Percentiles rank a stretch among this genome's conserved stretches.
phyloP scores from a whole-genome alignment of 2,329 filamentous ascomycete genomes.

The Eutypa lata region DNA sequence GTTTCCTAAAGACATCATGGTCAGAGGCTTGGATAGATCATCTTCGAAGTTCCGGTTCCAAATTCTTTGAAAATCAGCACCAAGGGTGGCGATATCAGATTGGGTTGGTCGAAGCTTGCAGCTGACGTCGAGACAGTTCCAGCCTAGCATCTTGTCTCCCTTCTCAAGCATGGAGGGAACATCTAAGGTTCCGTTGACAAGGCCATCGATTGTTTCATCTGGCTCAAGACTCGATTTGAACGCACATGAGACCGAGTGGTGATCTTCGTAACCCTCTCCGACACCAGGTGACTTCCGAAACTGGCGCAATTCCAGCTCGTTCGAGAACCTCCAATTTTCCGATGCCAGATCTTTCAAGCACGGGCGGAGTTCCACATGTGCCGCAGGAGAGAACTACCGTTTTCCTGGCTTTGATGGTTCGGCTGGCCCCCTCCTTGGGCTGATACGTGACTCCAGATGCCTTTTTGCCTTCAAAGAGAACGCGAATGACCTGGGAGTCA shows the following conservation, averaged over 20 bases:
- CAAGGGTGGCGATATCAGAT: too few species aligned
- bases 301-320: neutral
- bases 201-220: neutral
- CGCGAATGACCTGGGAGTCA: neutral
- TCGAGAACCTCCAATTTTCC: neutral
- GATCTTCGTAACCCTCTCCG: neutral
- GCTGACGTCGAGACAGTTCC: too few species aligned
- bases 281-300: neutral
- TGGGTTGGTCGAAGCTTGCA: too few species aligned
- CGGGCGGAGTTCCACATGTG: neutral
- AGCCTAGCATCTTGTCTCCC: too few species aligned
- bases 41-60: too few species aligned
- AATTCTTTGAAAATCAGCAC: too few species aligned
- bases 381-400: neutral
- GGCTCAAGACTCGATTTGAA: neutral
- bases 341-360: neutral
- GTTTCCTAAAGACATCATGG: too few species aligned
- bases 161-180: too few species aligned
- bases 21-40: too few species aligned
- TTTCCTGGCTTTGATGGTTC: neutral
- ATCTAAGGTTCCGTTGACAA: too few species aligned
- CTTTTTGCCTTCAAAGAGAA: neutral
- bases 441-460: neutral
- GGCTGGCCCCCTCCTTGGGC: neutral
- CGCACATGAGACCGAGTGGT: neutral